phyloP scores from a whole-genome alignment of 2,329 filamentous ascomycete genomes.

The Xylaria sp. region DNA sequence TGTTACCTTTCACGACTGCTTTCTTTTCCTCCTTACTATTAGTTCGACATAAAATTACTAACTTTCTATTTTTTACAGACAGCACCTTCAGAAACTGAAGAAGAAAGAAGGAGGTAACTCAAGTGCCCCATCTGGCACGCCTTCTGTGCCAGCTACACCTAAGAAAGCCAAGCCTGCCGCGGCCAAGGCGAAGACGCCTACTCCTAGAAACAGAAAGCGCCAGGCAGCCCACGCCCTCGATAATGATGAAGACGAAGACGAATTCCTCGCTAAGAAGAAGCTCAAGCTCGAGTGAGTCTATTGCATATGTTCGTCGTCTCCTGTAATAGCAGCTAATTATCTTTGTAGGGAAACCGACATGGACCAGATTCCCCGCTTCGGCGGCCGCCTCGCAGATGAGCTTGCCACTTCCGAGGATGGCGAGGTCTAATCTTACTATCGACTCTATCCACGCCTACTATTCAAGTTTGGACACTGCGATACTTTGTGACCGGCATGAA shows the following conservation, averaged over 20 bases:
- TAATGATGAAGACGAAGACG: constrained; percentile 23
- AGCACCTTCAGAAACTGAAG: constrained; percentile 61
- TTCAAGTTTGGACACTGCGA: not conserved
- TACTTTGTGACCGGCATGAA: not conserved
- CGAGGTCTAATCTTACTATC: constrained; percentile 1
- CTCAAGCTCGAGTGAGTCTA: constrained; percentile 35
- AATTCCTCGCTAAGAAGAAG: constrained; percentile 20
- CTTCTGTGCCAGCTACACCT: not conserved
- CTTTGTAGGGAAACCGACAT: not conserved
- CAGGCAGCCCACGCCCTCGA: not conserved
- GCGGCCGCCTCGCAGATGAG: not conserved
- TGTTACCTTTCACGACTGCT: constrained; percentile 17
- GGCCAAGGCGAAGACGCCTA: not conserved
- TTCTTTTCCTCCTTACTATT: constrained; percentile 17
- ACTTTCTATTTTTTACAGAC: constrained; percentile 48
- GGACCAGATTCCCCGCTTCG: not conserved
- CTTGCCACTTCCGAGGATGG: not conserved
- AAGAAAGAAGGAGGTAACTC: constrained; percentile 40
- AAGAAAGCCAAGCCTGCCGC: not conserved
- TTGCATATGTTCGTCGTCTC: not conserved
- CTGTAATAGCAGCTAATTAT: constrained; percentile 13
- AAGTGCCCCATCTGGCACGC: not conserved
- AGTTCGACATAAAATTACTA: constrained; percentile 17
- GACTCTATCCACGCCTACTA: not conserved
- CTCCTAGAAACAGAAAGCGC: constrained; percentile 6